Conservation (phyloP, 2,329 filamentous ascomycete species). For the Diaporthe sp. region DNA sequence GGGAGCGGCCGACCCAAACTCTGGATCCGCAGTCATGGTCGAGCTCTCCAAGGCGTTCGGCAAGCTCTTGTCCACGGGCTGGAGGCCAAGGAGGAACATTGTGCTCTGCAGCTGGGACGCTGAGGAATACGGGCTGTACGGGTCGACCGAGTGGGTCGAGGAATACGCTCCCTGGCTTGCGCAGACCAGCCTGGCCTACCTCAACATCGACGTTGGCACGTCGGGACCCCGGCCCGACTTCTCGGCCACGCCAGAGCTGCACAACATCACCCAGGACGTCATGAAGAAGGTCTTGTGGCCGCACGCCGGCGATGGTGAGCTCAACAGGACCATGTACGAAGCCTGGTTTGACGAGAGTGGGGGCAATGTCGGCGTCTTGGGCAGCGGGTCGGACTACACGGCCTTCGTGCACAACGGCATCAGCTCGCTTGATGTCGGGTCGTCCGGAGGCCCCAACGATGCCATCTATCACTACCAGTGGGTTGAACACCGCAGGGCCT, state of each 20-base stretch:
- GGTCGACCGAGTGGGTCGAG: conserved; percentile 94
- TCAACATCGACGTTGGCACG: conserved; percentile 7
- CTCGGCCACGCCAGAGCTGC: conserved; percentile 18
- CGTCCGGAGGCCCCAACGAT: background rate
- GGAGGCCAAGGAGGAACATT: conserved; percentile 78
- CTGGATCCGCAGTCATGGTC: conserved; percentile 82
- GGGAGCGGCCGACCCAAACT: conserved; percentile 85
- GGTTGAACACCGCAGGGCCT: background rate
- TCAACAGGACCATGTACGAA: conserved; percentile 18
- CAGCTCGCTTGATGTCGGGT: conserved; percentile 4
- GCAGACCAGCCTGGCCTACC: conserved; percentile 46
- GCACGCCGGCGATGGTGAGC: background rate
- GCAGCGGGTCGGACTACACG: conserved; percentile 18
- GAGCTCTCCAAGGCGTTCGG: conserved; percentile 84
- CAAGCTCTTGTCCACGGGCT: conserved; percentile 77
- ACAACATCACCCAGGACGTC: conserved; percentile 18
- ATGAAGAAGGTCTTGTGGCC: conserved; percentile 27
- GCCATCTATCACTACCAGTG: conserved; percentile 19
- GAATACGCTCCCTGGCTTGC: conserved; percentile 88
- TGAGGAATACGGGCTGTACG: conserved; percentile 88
- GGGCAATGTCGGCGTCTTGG: conserved; percentile 11
- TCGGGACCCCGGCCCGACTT: background rate
- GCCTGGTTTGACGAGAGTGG: conserved; percentile 3
- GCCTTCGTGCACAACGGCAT: conserved; percentile 23
- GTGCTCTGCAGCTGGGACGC: conserved; percentile 89